phyloP scores from a whole-genome alignment of 2,329 filamentous ascomycete genomes.

The Teratosphaeria zuluensis region DNA sequence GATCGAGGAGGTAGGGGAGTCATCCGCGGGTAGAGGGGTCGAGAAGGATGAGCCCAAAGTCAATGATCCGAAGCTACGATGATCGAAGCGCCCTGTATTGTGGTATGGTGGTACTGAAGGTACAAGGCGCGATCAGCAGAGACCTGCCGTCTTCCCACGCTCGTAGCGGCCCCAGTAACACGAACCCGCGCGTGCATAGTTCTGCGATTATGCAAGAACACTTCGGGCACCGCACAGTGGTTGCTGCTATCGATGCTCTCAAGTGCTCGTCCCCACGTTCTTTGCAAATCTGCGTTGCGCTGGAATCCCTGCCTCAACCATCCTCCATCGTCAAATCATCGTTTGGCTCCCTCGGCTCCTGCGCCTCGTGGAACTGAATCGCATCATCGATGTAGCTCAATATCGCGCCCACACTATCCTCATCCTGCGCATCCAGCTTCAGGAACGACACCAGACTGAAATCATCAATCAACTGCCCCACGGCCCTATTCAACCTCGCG shows the following conservation, averaged over 20 bases:
- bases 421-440: slow-evolving; percentile 78
- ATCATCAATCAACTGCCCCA: slow-evolving; percentile 85
- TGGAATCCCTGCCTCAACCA: slow-evolving; percentile 32
- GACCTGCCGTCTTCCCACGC: background rate
- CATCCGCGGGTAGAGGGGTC: slow-evolving; percentile 5
- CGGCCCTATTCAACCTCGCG: slow-evolving; percentile 72
- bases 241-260: background rate
- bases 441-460: slow-evolving; percentile 98
- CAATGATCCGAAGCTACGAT: background rate
- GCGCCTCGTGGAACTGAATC: slow-evolving; percentile 86
- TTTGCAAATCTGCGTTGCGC: background rate
- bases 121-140: background rate
- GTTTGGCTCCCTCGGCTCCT: slow-evolving; percentile 76
- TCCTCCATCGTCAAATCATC: slow-evolving; percentile 46
- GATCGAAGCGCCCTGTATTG: background rate
- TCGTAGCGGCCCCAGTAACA: background rate
- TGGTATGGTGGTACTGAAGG: background rate
- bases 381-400: slow-evolving; percentile 90
- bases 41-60: background rate
- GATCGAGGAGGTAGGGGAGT: slow-evolving; percentile 20
- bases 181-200: background rate
- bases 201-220: no score
- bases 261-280: background rate
- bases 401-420: slow-evolving; percentile 78
- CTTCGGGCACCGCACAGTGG: no score